Evolutionary conservation across 257 asterid genomes (phyloP).

Genomic region (Fraxinus pennsylvanica): DNA sequence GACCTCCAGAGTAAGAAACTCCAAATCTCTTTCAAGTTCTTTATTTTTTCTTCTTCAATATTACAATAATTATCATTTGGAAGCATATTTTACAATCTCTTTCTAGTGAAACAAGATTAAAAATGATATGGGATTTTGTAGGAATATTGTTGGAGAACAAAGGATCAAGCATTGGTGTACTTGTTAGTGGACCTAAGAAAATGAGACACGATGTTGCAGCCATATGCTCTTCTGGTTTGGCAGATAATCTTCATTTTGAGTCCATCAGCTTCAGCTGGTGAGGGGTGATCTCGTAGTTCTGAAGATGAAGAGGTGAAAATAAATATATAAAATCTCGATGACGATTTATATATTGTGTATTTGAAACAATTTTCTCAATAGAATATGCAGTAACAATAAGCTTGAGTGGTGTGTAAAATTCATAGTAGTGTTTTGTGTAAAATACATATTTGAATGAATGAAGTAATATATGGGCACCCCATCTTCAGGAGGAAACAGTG

Average conservation of each 20-base stretch:
- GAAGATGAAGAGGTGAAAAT: conserved; percentile 6
- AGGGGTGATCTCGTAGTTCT: conserved; percentile 18
- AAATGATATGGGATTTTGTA: conserved; percentile 25
- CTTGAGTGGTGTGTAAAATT: conserved; percentile 24
- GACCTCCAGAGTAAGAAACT: conserved; percentile 65
- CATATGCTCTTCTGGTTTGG: conserved; percentile 65
- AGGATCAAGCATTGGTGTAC: conserved; percentile 68
- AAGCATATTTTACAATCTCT: not conserved
- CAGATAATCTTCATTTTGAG: conserved; percentile 70
- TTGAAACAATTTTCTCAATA: conserved; percentile 15
- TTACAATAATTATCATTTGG: not conserved
- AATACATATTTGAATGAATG: not conserved
- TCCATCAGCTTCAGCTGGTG: conserved; percentile 96
- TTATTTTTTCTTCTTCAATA: not conserved
- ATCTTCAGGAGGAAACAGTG: not conserved
- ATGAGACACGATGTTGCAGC: conserved; percentile 86
- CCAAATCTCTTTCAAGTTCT: not conserved
- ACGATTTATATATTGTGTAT: conserved; percentile 9
- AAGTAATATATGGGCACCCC: not conserved
- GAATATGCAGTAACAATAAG: conserved; percentile 22
- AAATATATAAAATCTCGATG: not conserved
- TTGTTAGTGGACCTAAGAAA: conserved; percentile 81
- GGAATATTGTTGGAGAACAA: conserved; percentile 61
- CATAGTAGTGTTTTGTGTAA: not conserved
- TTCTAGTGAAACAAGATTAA: not conserved